These are phyloP conservation scores for Botrytis sinoallii DNA, from an alignment of 2,329 filamentous ascomycete genomes.

Conservation along the genomic window DNA sequence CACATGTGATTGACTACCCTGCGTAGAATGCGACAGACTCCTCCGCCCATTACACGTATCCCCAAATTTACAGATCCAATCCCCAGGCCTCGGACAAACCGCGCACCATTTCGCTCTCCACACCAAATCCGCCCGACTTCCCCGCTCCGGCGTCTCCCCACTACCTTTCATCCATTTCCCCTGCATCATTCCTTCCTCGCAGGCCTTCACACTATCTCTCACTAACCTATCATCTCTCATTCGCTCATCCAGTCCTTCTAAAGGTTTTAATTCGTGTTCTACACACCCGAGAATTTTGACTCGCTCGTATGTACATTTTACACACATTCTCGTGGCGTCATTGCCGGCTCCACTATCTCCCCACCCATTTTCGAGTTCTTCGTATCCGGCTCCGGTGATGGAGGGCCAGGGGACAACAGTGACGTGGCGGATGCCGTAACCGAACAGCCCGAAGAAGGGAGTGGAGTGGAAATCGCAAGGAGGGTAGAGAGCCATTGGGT, in stretches of 20 bases:
- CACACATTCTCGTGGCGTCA: conserved; percentile 29
- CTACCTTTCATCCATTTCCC: not conserved
- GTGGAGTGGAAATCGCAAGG: conserved; percentile 30
- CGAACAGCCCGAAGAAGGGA: conserved; percentile 33
- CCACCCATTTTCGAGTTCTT: conserved; percentile 30
- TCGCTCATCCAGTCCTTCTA: conserved; percentile 21
- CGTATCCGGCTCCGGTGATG: conserved; percentile 22
- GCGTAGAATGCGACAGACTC: not conserved
- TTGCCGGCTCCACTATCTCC: not conserved
- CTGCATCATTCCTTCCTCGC: not conserved
- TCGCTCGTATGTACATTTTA: conserved; percentile 28
- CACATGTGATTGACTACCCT: not conserved
- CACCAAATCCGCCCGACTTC: conserved; percentile 16
- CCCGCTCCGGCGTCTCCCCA: not conserved
- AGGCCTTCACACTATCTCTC: conserved; percentile 18
- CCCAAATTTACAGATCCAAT: conserved; percentile 2
- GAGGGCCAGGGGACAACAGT: conserved; percentile 24
- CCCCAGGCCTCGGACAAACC: conserved; percentile 30
- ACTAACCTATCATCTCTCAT: conserved; percentile 20
- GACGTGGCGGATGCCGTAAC: conserved; percentile 23
- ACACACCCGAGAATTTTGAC: conserved; percentile 27
- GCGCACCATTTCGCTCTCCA: conserved; percentile 30
- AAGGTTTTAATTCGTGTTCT: conserved; percentile 20
- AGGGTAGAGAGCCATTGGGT: conserved; percentile 1
- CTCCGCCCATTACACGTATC: conserved; percentile 4